Evolutionary conservation across 2,329 filamentous ascomycete species (phyloP).

Genomic region (Xylaria sp.): DNA sequence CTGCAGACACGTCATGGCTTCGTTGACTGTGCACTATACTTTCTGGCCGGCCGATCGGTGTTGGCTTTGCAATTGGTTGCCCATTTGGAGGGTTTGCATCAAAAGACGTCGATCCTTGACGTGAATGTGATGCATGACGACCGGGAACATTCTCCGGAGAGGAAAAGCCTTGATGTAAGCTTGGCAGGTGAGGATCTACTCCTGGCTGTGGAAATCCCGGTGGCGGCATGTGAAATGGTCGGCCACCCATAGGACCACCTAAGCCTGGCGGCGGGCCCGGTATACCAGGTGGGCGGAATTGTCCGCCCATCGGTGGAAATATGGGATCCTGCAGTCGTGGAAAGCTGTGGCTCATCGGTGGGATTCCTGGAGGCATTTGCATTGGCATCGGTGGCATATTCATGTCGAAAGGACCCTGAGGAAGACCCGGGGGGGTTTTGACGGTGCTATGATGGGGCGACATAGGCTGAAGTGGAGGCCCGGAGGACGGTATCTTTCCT

Average conservation of each 20-base stretch:
- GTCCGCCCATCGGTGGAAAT: conserved; percentile 56
- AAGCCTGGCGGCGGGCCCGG: conserved; percentile 63
- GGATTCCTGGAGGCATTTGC: conserved; percentile 66
- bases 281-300: conserved; percentile 61
- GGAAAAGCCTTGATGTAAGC: conserved; percentile 55
- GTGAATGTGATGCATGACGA: conserved; percentile 69
- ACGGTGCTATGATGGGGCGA: conserved; percentile 70
- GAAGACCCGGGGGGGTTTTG: conserved; percentile 67
- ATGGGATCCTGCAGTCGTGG: conserved; percentile 55
- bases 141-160: conserved; percentile 49
- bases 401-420: conserved; percentile 55
- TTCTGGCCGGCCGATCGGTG: conserved; percentile 87
- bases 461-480: conserved; percentile 62
- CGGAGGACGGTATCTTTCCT: conserved; percentile 67
- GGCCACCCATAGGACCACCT: conserved; percentile 55
- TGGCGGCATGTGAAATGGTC: conserved; percentile 60
- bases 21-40: conserved; percentile 71
- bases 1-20: conserved; percentile 55
- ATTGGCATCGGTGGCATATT: conserved; percentile 67
- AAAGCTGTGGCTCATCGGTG: conserved; percentile 66
- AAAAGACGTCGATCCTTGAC: conserved; percentile 78
- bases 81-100: conserved; percentile 52
- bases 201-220: conserved; percentile 64
- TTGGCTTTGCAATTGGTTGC: conserved; percentile 82
- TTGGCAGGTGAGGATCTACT: conserved; percentile 53